Conservation (phyloP, 768 basidiomycete species). For the Serendipita vermifera region DNA sequence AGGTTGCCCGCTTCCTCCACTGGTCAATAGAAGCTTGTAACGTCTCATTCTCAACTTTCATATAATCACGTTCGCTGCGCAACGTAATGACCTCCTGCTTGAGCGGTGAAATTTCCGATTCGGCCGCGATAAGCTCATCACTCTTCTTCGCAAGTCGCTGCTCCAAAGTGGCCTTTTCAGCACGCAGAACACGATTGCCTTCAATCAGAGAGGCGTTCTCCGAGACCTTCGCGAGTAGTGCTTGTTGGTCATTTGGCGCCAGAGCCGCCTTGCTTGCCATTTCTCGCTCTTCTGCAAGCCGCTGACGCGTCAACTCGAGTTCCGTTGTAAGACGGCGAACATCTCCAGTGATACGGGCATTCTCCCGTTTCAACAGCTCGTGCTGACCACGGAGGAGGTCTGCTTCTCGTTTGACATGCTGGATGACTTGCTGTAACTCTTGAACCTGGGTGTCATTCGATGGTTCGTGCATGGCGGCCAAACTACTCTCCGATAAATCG, state of each 20-base stretch:
- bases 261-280: background rate
- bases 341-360: conserved; percentile 3
- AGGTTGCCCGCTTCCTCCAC: conserved; percentile 1
- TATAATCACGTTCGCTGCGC: conserved; percentile 2
- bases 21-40: conserved; percentile 1
- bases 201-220: conserved; percentile 7
- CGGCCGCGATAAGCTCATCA: background rate
- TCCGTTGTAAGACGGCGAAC: background rate
- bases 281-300: conserved; percentile 1
- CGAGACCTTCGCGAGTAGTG: background rate
- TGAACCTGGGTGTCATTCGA: background rate
- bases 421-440: background rate
- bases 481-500: conserved; percentile 15
- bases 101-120: conserved; percentile 3
- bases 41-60: conserved; percentile 4
- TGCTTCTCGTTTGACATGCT: background rate
- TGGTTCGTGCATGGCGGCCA: background rate
- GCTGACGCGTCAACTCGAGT: conserved; percentile 1
- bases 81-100: conserved; percentile 8
- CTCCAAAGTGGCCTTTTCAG: background rate
- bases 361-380: background rate
- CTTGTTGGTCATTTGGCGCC: conserved; percentile 6
- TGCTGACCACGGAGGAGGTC: background rate
- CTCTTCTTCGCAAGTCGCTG: background rate
- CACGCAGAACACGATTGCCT: background rate